Evolutionary conservation across 2,329 filamentous ascomycete genomes (phyloP).

Genomic region (Bipolaris bicolor): DNA sequence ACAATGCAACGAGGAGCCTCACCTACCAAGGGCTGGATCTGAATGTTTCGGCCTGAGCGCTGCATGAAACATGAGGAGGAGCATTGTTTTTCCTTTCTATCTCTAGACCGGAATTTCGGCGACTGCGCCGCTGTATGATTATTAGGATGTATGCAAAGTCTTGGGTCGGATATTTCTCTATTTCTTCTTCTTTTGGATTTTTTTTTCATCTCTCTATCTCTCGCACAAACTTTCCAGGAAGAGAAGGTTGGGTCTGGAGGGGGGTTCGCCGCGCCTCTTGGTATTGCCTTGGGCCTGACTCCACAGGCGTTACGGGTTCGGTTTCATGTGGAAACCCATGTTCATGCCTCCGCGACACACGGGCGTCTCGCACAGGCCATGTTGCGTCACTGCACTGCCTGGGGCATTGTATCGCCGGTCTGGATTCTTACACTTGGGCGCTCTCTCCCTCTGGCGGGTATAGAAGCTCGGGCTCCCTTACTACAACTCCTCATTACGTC

Average conservation of each 20-base stretch:
- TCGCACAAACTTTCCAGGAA: not conserved
- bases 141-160: constrained; percentile 5
- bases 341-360: constrained; percentile 5
- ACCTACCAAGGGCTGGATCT: constrained; percentile 45
- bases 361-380: constrained; percentile 9
- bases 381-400: not conserved
- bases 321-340: constrained; percentile 19
- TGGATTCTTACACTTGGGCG: too few relatives aligned
- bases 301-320: constrained; percentile 22
- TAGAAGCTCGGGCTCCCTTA: not conserved
- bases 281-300: constrained; percentile 7
- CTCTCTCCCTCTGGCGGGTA: not conserved
- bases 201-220: constrained; percentile 2
- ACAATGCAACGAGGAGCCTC: constrained; percentile 46
- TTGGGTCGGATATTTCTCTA: not conserved
- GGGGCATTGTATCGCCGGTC: not conserved
- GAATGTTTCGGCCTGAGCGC: constrained; percentile 14
- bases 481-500: constrained; percentile 7
- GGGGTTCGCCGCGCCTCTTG: not conserved
- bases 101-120: constrained; percentile 11
- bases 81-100: constrained; percentile 8
- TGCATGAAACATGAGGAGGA: constrained; percentile 6
- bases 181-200: constrained; percentile 1
- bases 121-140: constrained; percentile 32
- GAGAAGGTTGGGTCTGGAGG: not conserved